Evolutionary conservation across 108 stramenopile species (phyloP), one percentile per base, ranked within the genome.

Genomic region (Cylindrotheca fusiformis): DNA sequence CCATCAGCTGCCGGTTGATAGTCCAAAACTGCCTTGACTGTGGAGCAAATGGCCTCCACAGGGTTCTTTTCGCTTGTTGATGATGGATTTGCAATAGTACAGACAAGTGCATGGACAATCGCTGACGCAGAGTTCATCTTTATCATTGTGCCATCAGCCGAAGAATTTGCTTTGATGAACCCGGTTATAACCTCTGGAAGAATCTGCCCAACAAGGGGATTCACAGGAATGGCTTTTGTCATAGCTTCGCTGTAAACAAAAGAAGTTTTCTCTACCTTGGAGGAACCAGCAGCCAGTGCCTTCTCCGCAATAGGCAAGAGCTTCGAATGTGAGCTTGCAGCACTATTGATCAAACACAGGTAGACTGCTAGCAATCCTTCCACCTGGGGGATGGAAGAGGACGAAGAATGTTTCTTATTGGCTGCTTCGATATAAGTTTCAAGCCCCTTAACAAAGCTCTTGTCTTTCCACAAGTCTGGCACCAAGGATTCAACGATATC

Each of bases 361-460:
- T 85, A 85, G 0, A 84, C 32, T 6, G 86, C 79, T 49, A 89
- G 33, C 0, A 82, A 29, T 18, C 88, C 91, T 50, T 89, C 91
- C 4, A 81, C 74, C 48, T 79, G 84, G 22, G 85, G 64, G n/a
- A 85, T 71, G 20, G 74, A 48, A 0, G 86, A 76, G 0, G 82
- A 71, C 0, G 81, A 65, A 19, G 67, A 60, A 58, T 87, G 79
- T 57, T 86, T 92, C 60, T 84, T 89, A 51, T 63, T 67, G 0
- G 82, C 77, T 10, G 68, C 60, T 36, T 87, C 88, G 28, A 93
- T 58, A 2, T 87, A 64, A 3, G 63, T 44, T 63, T 80, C 72
- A 30, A 89, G 49, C 25, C 82, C 87, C 52, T 75, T 60, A 1
- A 47, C 58, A 27, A 86, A 62, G n/a, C 31, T 51, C 17, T 22